Conservation (phyloP, 1,139 yeast genomes). For the Yamadazyma diospyri region DNA sequence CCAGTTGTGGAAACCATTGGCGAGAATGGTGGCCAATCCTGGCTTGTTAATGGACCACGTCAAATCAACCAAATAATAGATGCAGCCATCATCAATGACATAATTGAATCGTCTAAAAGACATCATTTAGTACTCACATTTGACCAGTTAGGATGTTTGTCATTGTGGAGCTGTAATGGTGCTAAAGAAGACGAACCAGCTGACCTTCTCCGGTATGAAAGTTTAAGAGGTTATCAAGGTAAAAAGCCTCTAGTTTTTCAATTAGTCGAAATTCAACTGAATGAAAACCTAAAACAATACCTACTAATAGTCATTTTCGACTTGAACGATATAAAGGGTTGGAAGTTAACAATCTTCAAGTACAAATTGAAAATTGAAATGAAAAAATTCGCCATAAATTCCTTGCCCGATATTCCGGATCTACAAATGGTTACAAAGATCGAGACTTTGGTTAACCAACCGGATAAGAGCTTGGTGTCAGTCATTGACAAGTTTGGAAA, state of each 20-base stretch:
- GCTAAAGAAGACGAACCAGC: conserved; percentile 28
- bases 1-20: background rate
- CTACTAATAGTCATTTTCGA: conserved; percentile 28
- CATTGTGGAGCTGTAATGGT: conserved; percentile 64
- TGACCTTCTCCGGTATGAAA: conserved; percentile 19
- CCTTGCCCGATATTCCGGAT: conserved; percentile 24
- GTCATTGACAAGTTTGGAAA: conserved; percentile 55
- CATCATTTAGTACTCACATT: conserved; percentile 46
- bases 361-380: conserved; percentile 17
- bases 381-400: conserved; percentile 21
- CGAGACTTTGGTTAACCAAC: conserved; percentile 43
- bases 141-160: conserved; percentile 51
- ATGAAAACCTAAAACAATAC: conserved; percentile 14
- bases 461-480: conserved; percentile 53
- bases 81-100: conserved; percentile 34
- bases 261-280: conserved; percentile 17
- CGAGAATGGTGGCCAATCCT: background rate
- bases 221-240: conserved; percentile 7
- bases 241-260: conserved; percentile 26
- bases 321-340: conserved; percentile 22
- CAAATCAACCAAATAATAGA: conserved; percentile 27
- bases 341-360: conserved; percentile 25
- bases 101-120: conserved; percentile 20
- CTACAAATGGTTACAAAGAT: conserved; percentile 54
- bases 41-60: background rate